These are phyloP conservation scores for Candida saitoana DNA, from an alignment of 805 yeast species.

Conservation along the genomic window DNA sequence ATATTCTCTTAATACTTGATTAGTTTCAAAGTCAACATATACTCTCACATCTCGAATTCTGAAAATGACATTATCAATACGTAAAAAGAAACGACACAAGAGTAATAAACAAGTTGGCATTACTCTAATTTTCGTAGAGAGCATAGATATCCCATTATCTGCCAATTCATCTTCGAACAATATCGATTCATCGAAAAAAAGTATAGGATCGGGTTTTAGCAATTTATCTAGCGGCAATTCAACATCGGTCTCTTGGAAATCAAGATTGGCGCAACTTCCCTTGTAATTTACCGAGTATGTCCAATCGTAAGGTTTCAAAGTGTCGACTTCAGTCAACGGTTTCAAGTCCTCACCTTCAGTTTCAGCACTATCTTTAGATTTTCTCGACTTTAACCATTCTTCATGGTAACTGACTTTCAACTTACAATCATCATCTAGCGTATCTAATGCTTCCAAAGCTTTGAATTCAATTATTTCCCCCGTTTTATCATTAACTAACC, in stretches of 20 bases:
- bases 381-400: constrained; percentile 60
- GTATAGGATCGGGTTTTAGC: constrained; percentile 72
- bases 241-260: constrained; percentile 18
- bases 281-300: constrained; percentile 80
- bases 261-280: constrained; percentile 46
- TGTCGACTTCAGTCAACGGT: constrained; percentile 29
- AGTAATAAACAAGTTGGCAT: constrained; percentile 78
- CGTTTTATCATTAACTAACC: constrained; percentile 38
- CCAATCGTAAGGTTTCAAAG: constrained; percentile 91
- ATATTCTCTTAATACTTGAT: constrained; percentile 68
- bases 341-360: constrained; percentile 21
- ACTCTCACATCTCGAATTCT: constrained; percentile 82
- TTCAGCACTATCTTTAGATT: constrained; percentile 17
- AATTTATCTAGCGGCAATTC: constrained; percentile 69
- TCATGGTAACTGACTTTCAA: constrained; percentile 76
- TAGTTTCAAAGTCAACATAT: constrained; percentile 68
- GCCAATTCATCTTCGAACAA: constrained; percentile 94
- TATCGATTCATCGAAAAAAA: constrained; percentile 84
- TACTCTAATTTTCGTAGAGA: constrained; percentile 77
- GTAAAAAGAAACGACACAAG: constrained; percentile 70
- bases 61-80: constrained; percentile 87
- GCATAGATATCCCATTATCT: constrained; percentile 85
- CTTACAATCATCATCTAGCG: constrained; percentile 30
- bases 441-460: constrained; percentile 65
- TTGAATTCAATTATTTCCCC: constrained; percentile 58